A percentile compares a stretch with the other conserved stretches of the same genome.
Evolutionary conservation across 1,284 basidiomycete genomes (phyloP).

Genomic region (Dichomitus squalens): DNA sequence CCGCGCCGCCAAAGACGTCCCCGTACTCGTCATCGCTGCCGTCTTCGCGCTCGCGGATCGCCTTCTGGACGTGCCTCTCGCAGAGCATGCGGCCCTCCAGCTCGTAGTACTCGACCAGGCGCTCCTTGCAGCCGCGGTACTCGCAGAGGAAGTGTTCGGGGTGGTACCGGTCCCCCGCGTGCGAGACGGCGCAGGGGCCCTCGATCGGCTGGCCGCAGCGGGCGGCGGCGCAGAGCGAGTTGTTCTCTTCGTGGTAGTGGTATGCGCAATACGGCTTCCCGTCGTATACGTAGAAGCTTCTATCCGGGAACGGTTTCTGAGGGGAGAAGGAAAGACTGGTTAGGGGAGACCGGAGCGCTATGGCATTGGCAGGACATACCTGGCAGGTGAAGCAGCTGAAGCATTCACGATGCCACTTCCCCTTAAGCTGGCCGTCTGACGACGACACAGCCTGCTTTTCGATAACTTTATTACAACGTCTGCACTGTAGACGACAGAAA

Average conservation of each 20-base stretch:
- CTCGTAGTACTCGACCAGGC: constrained; percentile 83
- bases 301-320: constrained; percentile 86
- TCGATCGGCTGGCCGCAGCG: constrained; percentile 88
- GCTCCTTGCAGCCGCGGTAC: constrained; percentile 55
- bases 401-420: constrained; percentile 89
- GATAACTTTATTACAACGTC: constrained; percentile 80
- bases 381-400: constrained; percentile 86
- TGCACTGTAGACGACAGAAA: constrained; percentile 56
- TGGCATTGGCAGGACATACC: constrained; percentile 40
- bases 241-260: constrained; percentile 89
- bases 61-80: constrained; percentile 65
- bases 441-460: constrained; percentile 91
- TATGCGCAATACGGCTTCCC: constrained; percentile 87
- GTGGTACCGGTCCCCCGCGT: constrained; percentile 79
- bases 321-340: constrained; percentile 1
- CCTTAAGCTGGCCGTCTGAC: constrained; percentile 88
- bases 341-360: background rate
- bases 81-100: constrained; percentile 81
- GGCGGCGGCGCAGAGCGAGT: constrained; percentile 78
- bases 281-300: constrained; percentile 86
- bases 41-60: constrained; percentile 36
- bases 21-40: constrained; percentile 35
- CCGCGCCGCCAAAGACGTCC: constrained; percentile 33
- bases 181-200: constrained; percentile 84
- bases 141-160: constrained; percentile 83